Conservation (phyloP, 345 rosid species). For the Citrus inodora region DNA sequence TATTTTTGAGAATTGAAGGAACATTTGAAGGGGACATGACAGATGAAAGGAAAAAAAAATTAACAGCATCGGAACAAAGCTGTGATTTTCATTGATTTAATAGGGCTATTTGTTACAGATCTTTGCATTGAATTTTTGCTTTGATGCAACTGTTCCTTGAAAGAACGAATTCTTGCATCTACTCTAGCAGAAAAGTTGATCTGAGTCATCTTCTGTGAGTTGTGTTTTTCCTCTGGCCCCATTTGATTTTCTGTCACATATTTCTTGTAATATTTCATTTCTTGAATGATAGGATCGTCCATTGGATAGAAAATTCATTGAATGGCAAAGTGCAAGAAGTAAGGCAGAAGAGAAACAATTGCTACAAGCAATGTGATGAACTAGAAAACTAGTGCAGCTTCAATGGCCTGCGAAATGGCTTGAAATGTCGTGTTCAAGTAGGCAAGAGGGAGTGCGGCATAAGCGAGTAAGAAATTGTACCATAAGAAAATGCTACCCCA, state of each 20-base stretch:
- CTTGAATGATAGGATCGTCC: slow-evolving; percentile 78
- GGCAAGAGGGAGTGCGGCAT: slow-evolving; percentile 45
- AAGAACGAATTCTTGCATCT: slow-evolving; percentile 37
- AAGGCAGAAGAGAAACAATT: slow-evolving; percentile 49
- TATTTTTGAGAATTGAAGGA: no score
- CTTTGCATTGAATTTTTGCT: slow-evolving; percentile 5
- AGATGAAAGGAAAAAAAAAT: not conserved
- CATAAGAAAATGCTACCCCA: slow-evolving; percentile 71
- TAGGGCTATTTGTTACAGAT: slow-evolving; percentile 16
- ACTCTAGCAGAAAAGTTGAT: slow-evolving; percentile 71
- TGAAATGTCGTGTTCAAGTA: slow-evolving; percentile 36
- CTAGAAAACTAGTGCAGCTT: slow-evolving; percentile 58
- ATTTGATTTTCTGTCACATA: slow-evolving; percentile 42
- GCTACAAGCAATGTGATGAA: slow-evolving; percentile 39
- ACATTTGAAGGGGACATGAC: slow-evolving; percentile 24
- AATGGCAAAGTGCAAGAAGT: slow-evolving; percentile 40
- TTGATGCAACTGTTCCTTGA: slow-evolving; percentile 20
- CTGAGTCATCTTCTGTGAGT: slow-evolving; percentile 44
- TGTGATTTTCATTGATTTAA: slow-evolving; percentile 8
- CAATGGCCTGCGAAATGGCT: slow-evolving; percentile 45
- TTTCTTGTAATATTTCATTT: slow-evolving; percentile 54
- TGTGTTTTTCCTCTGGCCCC: slow-evolving; percentile 57
- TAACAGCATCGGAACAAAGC: not conserved
- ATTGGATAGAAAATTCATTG: slow-evolving; percentile 53
- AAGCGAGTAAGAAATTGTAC: slow-evolving; percentile 54